Percentiles rank a stretch among this genome's conserved stretches.
These are phyloP conservation scores for Flueggea neowawraea DNA, from an alignment of 441 rosid genomes.

Conservation along the genomic window DNA sequence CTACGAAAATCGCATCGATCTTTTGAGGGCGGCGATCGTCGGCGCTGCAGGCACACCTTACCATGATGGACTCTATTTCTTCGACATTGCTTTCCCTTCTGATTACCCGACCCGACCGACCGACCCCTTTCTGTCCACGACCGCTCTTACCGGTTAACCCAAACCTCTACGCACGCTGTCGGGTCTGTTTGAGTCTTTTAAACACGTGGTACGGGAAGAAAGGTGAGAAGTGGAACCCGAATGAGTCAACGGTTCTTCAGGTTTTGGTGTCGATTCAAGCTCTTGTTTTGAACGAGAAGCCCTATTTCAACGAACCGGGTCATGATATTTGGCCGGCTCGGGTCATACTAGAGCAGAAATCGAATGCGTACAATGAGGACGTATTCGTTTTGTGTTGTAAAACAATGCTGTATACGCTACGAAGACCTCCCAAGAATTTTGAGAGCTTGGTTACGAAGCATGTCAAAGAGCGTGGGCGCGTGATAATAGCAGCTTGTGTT, in stretches of 20 bases:
- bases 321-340: conserved; percentile 14
- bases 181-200: conserved; percentile 51
- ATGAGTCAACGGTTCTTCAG: conserved; percentile 41
- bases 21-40: conserved; percentile 38
- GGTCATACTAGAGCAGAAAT: conserved; percentile 20
- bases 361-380: conserved; percentile 31
- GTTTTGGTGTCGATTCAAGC: conserved; percentile 52
- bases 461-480: conserved; percentile 27
- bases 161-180: conserved; percentile 39
- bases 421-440: conserved; percentile 38
- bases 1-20: conserved; percentile 47
- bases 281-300: conserved; percentile 52
- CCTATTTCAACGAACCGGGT: conserved; percentile 49
- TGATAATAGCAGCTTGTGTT: conserved; percentile 31
- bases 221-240: conserved; percentile 46
- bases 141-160: conserved; percentile 53
- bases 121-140: conserved; percentile 38
- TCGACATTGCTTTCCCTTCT: conserved; percentile 48
- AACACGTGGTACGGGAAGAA: conserved; percentile 51
- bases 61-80: conserved; percentile 59
- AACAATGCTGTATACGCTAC: conserved; percentile 26
- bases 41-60: conserved; percentile 57
- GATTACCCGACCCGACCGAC: conserved; percentile 42
- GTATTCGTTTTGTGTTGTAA: conserved; percentile 34
- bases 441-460: conserved; percentile 33